phyloP scores from a whole-genome alignment of 2,329 filamentous ascomycete genomes.

The Aspergillus sp. region DNA sequence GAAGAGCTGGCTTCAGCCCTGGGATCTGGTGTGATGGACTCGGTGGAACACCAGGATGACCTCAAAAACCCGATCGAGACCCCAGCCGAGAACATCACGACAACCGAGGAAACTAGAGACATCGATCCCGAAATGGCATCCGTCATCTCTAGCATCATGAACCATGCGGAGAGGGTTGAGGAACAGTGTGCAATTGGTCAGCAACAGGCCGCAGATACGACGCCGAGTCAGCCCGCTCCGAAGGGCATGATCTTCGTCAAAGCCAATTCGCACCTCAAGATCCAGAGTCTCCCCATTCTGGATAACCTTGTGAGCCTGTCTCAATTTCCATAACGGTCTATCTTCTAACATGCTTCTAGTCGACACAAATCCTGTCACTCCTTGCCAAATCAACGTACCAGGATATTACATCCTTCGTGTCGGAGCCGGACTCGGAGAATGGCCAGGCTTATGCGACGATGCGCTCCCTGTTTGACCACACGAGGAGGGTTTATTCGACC shows the following conservation, averaged over 20 bases:
- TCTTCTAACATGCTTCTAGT: slow-evolving; percentile 37
- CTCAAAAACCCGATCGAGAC: slow-evolving; percentile 22
- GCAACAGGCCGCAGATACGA: slow-evolving; percentile 29
- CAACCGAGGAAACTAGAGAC: slow-evolving; percentile 24
- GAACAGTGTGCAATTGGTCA: slow-evolving; percentile 37
- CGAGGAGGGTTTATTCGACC: slow-evolving; percentile 59
- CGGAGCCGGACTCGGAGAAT: slow-evolving; percentile 53
- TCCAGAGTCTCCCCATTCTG: slow-evolving; percentile 60
- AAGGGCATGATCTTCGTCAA: slow-evolving; percentile 41
- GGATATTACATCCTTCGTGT: slow-evolving; percentile 58
- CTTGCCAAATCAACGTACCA: slow-evolving; percentile 57
- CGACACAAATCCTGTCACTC: slow-evolving; percentile 58
- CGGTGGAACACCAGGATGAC: slow-evolving; percentile 21
- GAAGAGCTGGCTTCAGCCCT: slow-evolving; percentile 38
- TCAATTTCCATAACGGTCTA: slow-evolving; percentile 6
- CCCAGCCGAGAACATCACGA: slow-evolving; percentile 15
- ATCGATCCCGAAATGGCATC: slow-evolving; percentile 35
- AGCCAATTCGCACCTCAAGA: slow-evolving; percentile 49
- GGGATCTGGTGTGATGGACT: slow-evolving; percentile 27
- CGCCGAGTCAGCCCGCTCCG: slow-evolving; percentile 26
- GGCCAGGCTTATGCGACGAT: slow-evolving; percentile 63
- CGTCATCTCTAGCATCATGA: slow-evolving; percentile 44
- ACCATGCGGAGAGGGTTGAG: slow-evolving; percentile 43
- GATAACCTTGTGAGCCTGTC: slow-evolving; percentile 55
- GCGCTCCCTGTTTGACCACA: slow-evolving; percentile 63